Conservation (phyloP, 768 basidiomycete genomes). For the Lactarius akahatsu region DNA sequence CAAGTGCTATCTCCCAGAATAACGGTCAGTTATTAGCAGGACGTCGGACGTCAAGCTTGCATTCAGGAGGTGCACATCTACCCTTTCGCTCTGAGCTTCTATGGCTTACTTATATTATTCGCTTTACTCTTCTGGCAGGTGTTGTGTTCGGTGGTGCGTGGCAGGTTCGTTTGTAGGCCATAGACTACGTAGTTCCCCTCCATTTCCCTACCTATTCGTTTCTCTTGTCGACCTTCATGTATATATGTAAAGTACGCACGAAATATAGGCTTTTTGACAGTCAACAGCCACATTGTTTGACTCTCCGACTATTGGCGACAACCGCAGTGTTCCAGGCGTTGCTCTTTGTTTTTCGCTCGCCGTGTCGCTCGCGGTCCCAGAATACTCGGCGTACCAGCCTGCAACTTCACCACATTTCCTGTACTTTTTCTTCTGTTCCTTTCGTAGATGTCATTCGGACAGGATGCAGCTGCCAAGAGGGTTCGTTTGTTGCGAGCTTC, state of each 20-base stretch:
- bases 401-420: background rate
- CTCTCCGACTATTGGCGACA: constrained; percentile 35
- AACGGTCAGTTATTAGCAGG: background rate
- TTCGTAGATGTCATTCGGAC: constrained; percentile 26
- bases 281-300: constrained; percentile 38
- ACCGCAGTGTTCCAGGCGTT: constrained; percentile 18
- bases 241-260: constrained; percentile 21
- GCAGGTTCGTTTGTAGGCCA: background rate
- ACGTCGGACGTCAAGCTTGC: background rate
- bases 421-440: background rate
- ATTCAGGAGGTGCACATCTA: background rate
- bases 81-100: background rate
- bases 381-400: background rate
- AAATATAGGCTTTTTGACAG: constrained; percentile 29
- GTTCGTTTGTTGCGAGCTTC: constrained; percentile 30
- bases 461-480: constrained; percentile 27
- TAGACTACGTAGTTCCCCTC: background rate
- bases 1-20: background rate
- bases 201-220: constrained; percentile 1
- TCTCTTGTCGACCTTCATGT: constrained; percentile 5
- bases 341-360: constrained; percentile 2
- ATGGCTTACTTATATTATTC: background rate
- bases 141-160: background rate
- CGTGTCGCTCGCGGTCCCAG: background rate
- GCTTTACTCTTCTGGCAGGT: background rate